Conservation (phyloP, 805 yeast genomes). For the Saccharomycopsis sp. region DNA sequence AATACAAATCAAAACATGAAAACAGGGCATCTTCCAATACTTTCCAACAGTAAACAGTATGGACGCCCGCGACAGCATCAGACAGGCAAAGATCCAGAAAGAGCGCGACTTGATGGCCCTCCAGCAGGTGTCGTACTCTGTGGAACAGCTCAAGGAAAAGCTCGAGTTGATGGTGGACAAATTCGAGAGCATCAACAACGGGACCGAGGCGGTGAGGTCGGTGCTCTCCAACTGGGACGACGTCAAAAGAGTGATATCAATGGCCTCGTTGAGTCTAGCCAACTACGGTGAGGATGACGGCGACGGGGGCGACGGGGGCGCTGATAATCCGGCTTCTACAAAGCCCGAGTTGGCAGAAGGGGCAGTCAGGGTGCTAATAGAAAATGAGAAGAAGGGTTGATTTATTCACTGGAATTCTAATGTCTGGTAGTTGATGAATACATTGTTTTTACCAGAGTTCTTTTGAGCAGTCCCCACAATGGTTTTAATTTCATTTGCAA, state of each 20-base stretch:
- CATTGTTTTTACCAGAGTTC: constrained; percentile 28
- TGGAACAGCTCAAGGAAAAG: constrained; percentile 18
- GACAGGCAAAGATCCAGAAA: constrained; percentile 12
- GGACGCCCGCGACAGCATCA: too few relatives aligned
- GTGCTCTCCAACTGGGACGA: constrained; percentile 60
- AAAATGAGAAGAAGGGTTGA: constrained; percentile 1
- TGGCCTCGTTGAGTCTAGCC: constrained; percentile 36
- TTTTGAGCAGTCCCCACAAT: constrained; percentile 32
- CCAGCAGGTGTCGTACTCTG: constrained; percentile 20
- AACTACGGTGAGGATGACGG: constrained; percentile 36
- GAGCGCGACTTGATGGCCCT: constrained; percentile 19
- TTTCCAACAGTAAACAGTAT: too few relatives aligned
- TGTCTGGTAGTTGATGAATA: constrained; percentile 32
- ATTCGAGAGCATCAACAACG: constrained; percentile 28
- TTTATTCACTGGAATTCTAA: too few relatives aligned
- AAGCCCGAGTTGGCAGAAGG: constrained; percentile 27
- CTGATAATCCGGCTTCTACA: constrained; percentile 23
- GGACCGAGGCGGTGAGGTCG: constrained; percentile 50
- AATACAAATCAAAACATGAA: too few relatives aligned
- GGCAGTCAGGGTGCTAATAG: constrained; percentile 24
- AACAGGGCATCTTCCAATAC: too few relatives aligned
- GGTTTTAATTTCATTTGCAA: constrained; percentile 28
- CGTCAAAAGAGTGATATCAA: constrained; percentile 48
- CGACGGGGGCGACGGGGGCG: constrained; percentile 34
- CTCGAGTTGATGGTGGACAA: constrained; percentile 13